Evolutionary conservation across 2,329 filamentous ascomycete species (phyloP).

Genomic region (Thielaviopsis euricoi): DNA sequence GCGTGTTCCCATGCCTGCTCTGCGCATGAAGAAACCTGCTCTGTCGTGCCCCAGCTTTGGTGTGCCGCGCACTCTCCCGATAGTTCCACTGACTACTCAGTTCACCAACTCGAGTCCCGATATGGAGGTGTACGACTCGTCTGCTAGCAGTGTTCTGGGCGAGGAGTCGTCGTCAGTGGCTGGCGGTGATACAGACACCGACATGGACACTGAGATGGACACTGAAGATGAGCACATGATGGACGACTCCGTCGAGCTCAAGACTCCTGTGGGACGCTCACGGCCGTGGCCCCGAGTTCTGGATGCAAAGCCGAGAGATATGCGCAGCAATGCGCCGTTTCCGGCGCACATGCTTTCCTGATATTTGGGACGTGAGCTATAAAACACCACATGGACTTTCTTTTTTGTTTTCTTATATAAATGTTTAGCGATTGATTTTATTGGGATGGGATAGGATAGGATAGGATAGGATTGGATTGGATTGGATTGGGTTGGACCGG

Average conservation of each 20-base stretch:
- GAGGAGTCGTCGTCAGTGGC: constrained; percentile 7
- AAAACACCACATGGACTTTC: background rate
- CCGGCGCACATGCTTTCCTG: background rate
- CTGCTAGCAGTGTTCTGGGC: background rate
- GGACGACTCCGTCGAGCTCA: constrained; percentile 16
- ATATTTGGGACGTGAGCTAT: background rate
- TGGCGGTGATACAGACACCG: constrained; percentile 10
- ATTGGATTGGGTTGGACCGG: no score
- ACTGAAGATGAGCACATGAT: constrained; percentile 18
- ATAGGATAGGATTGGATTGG: no score
- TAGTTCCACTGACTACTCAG: background rate
- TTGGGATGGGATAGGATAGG: background rate
- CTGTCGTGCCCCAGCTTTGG: background rate
- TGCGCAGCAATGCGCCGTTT: background rate
- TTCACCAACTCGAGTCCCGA: background rate
- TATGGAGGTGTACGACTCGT: constrained; percentile 6
- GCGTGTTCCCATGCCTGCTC: background rate
- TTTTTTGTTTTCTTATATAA: background rate
- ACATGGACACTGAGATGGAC: constrained; percentile 12
- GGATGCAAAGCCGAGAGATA: background rate
- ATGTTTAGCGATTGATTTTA: background rate
- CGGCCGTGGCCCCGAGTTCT: background rate
- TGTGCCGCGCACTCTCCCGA: background rate
- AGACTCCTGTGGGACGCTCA: constrained; percentile 19
- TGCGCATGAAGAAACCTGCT: background rate